Base-by-base conservation (phyloP, 2,329 filamentous ascomycete genomes). In the Phyllosticta citribraziliensis region DNA sequence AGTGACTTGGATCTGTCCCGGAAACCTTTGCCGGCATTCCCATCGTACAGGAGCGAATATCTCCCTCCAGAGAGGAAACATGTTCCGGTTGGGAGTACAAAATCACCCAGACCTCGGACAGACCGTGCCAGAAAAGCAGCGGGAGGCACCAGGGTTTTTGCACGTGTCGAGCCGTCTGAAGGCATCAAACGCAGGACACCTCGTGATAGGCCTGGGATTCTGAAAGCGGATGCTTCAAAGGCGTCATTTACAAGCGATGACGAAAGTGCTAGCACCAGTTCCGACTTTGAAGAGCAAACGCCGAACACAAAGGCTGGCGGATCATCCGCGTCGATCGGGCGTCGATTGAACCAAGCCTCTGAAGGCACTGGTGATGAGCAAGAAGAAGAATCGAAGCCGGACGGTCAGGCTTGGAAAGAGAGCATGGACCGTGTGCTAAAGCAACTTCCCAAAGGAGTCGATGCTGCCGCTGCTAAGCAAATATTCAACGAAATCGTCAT, bases 401-500 rank as follows among this genome's bases (percentile, higher is more conserved):
- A 74, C 27, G 69, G 67, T 19, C 69, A 72, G 35, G 71, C 70
- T 61, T 75, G 73, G 73, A 72, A 70, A 61, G 68, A 65, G 33
- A 66, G 68, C 22, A 68, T 69, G 8, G 65, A 67, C 4, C 63
- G 68, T 9, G 69, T 96, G 22, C 77, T 97, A 69, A 91, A 89
- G 69, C 87, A 87, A 61, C 75, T 97, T 1, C 92, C 92, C 0
- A 82, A 86, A 58, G 91, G 91, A 0, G 84, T 97, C 2, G 94
- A 99, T 69, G 83, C 87, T 65, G 78, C 81, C 25, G 89, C 92
- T 3, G 94, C 93, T 0, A 89, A 89, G 69, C 91, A 97, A 64
- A 97, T 99, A 30, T 80, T 97, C 62, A 97, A 97, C 69, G 94
- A 99, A 66, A 95, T 99, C 63, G 88, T 99, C 2, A 87, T 97